Conservation (phyloP, 2,329 filamentous ascomycete genomes). For the Talaromyces marneffei region DNA sequence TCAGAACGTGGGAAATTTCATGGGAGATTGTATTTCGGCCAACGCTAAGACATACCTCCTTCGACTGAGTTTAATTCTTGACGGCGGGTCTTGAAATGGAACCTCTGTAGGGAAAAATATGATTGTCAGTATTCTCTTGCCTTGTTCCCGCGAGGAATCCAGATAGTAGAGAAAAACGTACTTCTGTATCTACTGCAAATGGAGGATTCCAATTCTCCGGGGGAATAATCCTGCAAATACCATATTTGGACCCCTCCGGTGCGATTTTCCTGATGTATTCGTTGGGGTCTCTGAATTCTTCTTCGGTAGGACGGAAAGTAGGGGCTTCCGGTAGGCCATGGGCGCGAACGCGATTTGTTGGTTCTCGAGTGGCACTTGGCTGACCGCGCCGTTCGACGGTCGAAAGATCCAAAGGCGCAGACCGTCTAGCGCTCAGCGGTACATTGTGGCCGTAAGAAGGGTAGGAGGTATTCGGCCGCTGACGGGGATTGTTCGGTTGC, state of each 20-base stretch:
- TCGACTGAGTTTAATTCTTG: slow-evolving; percentile 97
- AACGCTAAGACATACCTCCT: slow-evolving; percentile 62
- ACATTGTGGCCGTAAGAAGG: slow-evolving; percentile 46
- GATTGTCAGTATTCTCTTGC: slow-evolving; percentile 24
- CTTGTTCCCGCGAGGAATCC: background rate
- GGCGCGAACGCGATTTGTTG: slow-evolving; percentile 68
- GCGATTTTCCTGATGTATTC: slow-evolving; percentile 90
- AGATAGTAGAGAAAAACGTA: slow-evolving; percentile 42
- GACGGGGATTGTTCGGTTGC: slow-evolving; percentile 30
- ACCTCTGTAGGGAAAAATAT: slow-evolving; percentile 56
- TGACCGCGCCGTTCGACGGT: slow-evolving; percentile 90
- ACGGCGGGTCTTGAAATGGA: slow-evolving; percentile 92
- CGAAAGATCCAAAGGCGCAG: slow-evolving; percentile 69
- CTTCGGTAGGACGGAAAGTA: slow-evolving; percentile 80
- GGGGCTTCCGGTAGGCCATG: slow-evolving; percentile 86
- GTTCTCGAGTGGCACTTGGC: slow-evolving; percentile 67
- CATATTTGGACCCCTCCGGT: slow-evolving; percentile 78
- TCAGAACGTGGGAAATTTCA: slow-evolving; percentile 34
- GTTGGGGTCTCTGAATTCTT: slow-evolving; percentile 92
- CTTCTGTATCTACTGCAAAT: slow-evolving; percentile 96
- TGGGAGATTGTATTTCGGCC: slow-evolving; percentile 26
- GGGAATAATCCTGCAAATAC: slow-evolving; percentile 92
- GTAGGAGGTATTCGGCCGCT: slow-evolving; percentile 38
- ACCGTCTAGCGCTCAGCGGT: slow-evolving; percentile 59
- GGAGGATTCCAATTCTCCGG: slow-evolving; percentile 90